These are phyloP conservation scores for Pyrenophora tritici-repentis DNA, from an alignment of 2,329 filamentous ascomycete genomes.

Conservation along the genomic window DNA sequence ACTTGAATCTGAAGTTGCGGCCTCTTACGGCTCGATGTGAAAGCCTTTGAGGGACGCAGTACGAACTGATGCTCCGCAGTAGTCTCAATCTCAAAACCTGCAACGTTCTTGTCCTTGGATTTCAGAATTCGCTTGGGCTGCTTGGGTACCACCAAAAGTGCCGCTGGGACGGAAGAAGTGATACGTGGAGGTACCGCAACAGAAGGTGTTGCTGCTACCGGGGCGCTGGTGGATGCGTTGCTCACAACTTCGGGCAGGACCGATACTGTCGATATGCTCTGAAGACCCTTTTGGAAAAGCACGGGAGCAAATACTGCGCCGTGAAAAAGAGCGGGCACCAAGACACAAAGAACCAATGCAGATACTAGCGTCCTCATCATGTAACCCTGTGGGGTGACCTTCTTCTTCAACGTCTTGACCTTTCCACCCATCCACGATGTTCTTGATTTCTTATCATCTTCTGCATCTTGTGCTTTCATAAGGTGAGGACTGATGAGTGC, in stretches of 20 bases:
- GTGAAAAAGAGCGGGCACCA: constrained; percentile 24
- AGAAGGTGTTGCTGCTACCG: constrained; percentile 5
- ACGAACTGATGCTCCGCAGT: constrained; percentile 60
- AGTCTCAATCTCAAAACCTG: constrained; percentile 58
- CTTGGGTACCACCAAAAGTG: constrained; percentile 22
- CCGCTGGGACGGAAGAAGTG: constrained; percentile 8
- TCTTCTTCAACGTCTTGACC: constrained; percentile 14
- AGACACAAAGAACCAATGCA: constrained; percentile 21
- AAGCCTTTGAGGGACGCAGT: constrained; percentile 55
- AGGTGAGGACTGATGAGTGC: constrained; percentile 38
- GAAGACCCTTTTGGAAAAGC: constrained; percentile 14
- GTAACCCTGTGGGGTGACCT: neutral
- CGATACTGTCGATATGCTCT: constrained; percentile 5
- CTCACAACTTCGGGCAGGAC: constrained; percentile 1
- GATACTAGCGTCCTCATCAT: constrained; percentile 12
- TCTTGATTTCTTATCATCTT: constrained; percentile 2
- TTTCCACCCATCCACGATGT: constrained; percentile 8
- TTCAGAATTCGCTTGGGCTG: constrained; percentile 12
- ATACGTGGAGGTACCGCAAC: neutral
- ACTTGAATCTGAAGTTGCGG: constrained; percentile 57
- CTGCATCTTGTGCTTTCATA: constrained; percentile 7
- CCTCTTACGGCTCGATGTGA: constrained; percentile 50
- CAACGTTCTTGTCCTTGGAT: constrained; percentile 36
- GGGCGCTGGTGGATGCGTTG: constrained; percentile 10
- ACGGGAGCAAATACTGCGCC: constrained; percentile 19